Evolutionary conservation across 257 asterid genomes (phyloP), one percentile per base, ranked within the genome.

Genomic region (Nicotiana tabacum): DNA sequence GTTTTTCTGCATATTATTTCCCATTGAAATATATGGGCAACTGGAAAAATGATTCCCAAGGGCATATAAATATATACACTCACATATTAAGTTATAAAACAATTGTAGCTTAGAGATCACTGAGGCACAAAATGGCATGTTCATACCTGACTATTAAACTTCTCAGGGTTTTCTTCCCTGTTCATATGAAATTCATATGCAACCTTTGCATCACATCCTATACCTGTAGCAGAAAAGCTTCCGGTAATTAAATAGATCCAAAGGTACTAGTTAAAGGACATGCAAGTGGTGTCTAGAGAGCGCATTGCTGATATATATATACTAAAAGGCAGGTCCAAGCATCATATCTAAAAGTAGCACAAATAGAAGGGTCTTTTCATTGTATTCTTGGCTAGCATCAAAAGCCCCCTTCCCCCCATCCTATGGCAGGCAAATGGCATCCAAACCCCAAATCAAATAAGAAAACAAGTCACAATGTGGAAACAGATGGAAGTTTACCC

Each of bases 161-260:
- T 93, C 70, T 83, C 87, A 5, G 98, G 98, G 85, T 93, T 92
- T 89, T 90, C 97, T 91, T 93, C 97, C 80, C 98, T 88, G 66
- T 87, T 89, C 53, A 82, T 89, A 86, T 93, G 98, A 88, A 93
- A 93, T 86, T 93, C 92, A 82, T 93, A 91, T 67, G 98, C 98
- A 78, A 93, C 97, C 90, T 92, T 93, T 29, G 98, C 98, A 86
- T 93, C 98, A 80, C 98, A 93, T 46, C 98, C 98, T 78, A 93
- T 90, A 87, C 98, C 98, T 93, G 85, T 4, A 84, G 84, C 77
- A 70, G 72, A 51, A 81, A 77, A 82, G 77, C 72, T 80, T 60
- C 67, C 30, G 57, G 64, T 66, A 48, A 77, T 65, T 77, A 77
- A 79, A 83, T 81, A 57, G n/a, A 30, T 67, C 64, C 70, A 74